These are phyloP conservation scores for Pisolithus microcarpus DNA, from an alignment of 768 basidiomycete genomes.

Conservation along the genomic window DNA sequence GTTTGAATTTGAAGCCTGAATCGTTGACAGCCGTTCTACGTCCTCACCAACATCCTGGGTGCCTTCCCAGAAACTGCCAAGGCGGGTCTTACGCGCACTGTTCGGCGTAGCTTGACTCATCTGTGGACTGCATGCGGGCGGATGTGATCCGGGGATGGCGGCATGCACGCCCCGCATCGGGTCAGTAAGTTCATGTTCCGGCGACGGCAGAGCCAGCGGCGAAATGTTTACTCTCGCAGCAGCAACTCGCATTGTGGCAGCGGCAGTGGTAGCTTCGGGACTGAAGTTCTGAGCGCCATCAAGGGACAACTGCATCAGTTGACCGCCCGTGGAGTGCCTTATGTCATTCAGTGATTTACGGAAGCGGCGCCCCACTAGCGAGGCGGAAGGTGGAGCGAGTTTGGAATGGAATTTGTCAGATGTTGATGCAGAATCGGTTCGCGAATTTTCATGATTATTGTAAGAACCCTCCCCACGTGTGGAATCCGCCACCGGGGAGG, in stretches of 20 bases:
- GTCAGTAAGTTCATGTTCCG: conserved; percentile 87
- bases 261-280: conserved; percentile 55
- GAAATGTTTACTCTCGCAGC: conserved; percentile 76
- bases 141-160: conserved; percentile 57
- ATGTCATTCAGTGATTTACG: conserved; percentile 43
- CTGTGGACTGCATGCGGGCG: conserved; percentile 26
- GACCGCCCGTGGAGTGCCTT: conserved; percentile 25
- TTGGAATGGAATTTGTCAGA: conserved; percentile 24
- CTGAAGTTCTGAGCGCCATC: conserved; percentile 30
- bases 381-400: conserved; percentile 18
- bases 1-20: conserved; percentile 18
- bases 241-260: conserved; percentile 83
- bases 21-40: conserved; percentile 14
- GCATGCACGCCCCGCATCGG: conserved; percentile 75
- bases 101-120: conserved; percentile 39
- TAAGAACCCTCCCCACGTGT: conserved; percentile 14
- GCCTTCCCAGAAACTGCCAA: conserved; percentile 73
- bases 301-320: conserved; percentile 19
- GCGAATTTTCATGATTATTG: conserved; percentile 1
- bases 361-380: conserved; percentile 32
- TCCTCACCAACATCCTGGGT: conserved; percentile 57
- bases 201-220: conserved; percentile 81
- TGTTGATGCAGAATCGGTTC: conserved; percentile 10
- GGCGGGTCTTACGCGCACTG: conserved; percentile 45
- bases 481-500: conserved; percentile 8